These are phyloP conservation scores for Picea sitchensis DNA, from an alignment of 75 land plant genomes.

Conservation along the genomic window DNA sequence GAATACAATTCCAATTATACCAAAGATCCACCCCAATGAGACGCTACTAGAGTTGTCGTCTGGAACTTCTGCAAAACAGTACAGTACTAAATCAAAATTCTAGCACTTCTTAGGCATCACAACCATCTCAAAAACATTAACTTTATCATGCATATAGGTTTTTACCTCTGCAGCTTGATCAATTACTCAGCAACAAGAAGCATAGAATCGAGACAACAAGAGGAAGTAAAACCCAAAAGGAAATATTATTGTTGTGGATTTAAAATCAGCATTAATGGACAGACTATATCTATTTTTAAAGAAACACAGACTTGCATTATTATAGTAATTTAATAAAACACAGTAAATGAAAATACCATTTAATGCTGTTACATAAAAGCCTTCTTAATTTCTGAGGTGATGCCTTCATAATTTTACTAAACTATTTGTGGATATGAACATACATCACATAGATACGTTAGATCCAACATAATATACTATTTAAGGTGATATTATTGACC, in stretches of 20 bases:
- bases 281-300: neutral
- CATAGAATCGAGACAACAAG: too few species aligned
- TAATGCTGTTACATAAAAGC: neutral
- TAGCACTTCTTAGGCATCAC: neutral
- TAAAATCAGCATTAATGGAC: constrained; percentile 3
- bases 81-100: neutral
- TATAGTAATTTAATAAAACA: too few species aligned
- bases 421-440: neutral
- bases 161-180: neutral
- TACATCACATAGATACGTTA: neutral
- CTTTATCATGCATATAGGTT: neutral
- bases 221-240: neutral
- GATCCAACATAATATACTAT: neutral
- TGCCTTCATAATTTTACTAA: neutral
- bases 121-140: neutral
- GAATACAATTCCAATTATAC: constrained; percentile 38
- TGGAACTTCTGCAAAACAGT: constrained; percentile 23
- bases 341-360: neutral
- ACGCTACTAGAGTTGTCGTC: constrained; percentile 23
- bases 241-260: neutral
- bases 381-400: neutral
- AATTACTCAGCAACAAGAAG: neutral
- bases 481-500: too few species aligned
- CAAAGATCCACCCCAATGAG: constrained; percentile 59
- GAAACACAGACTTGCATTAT: too few species aligned